Evolutionary conservation across 768 basidiomycete species (phyloP).

Genomic region (Boletus rubroflammeus): DNA sequence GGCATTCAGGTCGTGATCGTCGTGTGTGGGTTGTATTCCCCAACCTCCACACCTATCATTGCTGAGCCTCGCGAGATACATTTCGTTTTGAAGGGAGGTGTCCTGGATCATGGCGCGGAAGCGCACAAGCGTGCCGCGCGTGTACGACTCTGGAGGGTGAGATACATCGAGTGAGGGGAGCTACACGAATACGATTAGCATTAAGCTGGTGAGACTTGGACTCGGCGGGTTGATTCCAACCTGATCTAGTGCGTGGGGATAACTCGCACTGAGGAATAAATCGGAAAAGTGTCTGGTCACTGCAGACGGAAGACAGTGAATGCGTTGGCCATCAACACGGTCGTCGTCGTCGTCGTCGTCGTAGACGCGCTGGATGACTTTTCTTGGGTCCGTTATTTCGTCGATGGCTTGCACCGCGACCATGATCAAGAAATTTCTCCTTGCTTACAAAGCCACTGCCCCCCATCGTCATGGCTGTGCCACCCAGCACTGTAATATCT

Average conservation of each 20-base stretch:
- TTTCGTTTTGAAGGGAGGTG: constrained; percentile 66
- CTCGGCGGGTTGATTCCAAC: constrained; percentile 17
- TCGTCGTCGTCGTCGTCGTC: constrained; percentile 21
- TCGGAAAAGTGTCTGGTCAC: constrained; percentile 47
- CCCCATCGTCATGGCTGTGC: constrained; percentile 9
- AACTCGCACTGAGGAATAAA: constrained; percentile 37
- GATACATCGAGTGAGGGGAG: constrained; percentile 53
- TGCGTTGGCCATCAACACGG: background rate
- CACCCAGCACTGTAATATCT: background rate
- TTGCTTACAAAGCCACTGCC: constrained; percentile 15
- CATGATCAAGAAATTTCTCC: constrained; percentile 34
- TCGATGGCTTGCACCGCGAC: constrained; percentile 48
- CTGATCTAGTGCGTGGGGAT: constrained; percentile 27
- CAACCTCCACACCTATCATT: constrained; percentile 64
- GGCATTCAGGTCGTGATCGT: constrained; percentile 4
- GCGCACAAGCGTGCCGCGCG: constrained; percentile 56
- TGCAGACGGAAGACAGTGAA: constrained; percentile 34
- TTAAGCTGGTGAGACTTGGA: background rate
- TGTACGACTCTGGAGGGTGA: constrained; percentile 47
- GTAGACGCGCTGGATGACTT: constrained; percentile 49
- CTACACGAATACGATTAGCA: constrained; percentile 32
- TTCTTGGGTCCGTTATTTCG: constrained; percentile 47
- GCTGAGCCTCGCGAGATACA: constrained; percentile 56
- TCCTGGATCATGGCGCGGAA: constrained; percentile 84
- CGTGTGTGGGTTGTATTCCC: constrained; percentile 49